Conservation (phyloP, 345 rosid genomes). For the Dipteronia dyeriana region DNA sequence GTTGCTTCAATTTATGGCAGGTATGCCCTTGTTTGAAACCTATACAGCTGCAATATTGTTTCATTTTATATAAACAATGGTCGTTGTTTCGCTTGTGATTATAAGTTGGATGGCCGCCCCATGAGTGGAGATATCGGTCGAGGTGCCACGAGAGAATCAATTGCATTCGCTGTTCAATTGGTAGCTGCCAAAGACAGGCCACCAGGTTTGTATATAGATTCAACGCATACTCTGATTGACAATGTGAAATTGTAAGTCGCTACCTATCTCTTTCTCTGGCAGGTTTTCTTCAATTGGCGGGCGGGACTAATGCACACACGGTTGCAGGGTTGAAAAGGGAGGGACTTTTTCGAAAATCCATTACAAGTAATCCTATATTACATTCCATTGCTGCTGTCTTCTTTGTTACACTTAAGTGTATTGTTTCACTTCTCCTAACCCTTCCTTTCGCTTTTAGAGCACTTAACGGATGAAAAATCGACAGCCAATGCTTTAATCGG, state of each 20-base stretch:
- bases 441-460: conserved; percentile 11
- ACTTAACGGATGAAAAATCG: conserved; percentile 14
- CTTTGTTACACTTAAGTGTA: not conserved
- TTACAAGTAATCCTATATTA: conserved; percentile 16
- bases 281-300: conserved; percentile 68
- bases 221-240: not conserved
- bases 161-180: conserved; percentile 48
- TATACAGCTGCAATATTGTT: not conserved
- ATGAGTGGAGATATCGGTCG: conserved; percentile 74
- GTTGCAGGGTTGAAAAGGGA: conserved; percentile 45
- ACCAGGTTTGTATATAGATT: conserved; percentile 31
- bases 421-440: not conserved
- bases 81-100: not conserved
- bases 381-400: not conserved
- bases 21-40: conserved; percentile 23
- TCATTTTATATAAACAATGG: not conserved
- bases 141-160: conserved; percentile 58
- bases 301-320: conserved; percentile 60
- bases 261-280: not conserved
- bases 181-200: conserved; percentile 52
- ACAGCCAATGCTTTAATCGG: conserved; percentile 31
- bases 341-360: conserved; percentile 42
- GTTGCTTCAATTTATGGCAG: conserved; percentile 64
- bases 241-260: not conserved
- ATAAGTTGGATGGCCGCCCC: conserved; percentile 67